Percentiles rank a stretch among this genome's conserved stretches.
These are phyloP conservation scores for Pseudohalonectria lignicola DNA, from an alignment of 2,329 filamentous ascomycete genomes.

Conservation along the genomic window DNA sequence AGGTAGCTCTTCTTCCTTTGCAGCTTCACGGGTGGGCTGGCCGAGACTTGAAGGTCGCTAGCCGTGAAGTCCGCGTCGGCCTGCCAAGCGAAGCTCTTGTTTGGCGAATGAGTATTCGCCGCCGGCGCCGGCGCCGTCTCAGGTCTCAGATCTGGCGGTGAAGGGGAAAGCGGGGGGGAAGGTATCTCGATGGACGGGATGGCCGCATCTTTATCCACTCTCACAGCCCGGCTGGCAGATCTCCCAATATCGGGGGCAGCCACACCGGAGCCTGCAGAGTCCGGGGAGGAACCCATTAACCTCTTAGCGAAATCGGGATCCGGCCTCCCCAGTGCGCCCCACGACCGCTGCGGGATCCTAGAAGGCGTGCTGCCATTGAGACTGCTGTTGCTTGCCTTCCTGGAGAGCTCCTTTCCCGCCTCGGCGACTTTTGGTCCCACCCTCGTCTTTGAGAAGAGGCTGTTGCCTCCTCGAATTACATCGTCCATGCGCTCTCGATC, in stretches of 20 bases:
- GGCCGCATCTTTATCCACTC: slow-evolving; percentile 7
- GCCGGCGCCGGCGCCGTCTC: too few species aligned
- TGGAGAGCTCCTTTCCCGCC: slow-evolving; percentile 17
- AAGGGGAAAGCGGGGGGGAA: too few species aligned
- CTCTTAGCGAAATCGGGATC: slow-evolving; percentile 9
- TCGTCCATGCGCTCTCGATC: slow-evolving; percentile 12
- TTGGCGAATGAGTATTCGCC: slow-evolving; percentile 25
- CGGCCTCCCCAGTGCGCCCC: slow-evolving; percentile 7
- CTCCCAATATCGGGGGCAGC: too few species aligned
- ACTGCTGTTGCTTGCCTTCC: slow-evolving; percentile 23
- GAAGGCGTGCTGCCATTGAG: too few species aligned
- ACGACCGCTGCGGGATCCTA: too few species aligned
- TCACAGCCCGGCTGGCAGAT: too few species aligned
- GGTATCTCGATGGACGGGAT: slow-evolving; percentile 21
- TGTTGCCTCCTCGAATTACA: slow-evolving; percentile 14
- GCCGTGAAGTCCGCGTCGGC: slow-evolving; percentile 48
- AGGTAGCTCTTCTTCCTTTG: slow-evolving; percentile 20
- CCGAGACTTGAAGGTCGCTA: slow-evolving; percentile 41
- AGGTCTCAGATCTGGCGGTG: too few species aligned
- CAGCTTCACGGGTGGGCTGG: slow-evolving; percentile 40
- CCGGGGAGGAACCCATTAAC: slow-evolving; percentile 7
- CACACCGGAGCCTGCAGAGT: too few species aligned
- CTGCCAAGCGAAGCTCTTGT: slow-evolving; percentile 44
- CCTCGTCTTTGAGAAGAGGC: slow-evolving; percentile 23
- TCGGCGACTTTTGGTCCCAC: slow-evolving; percentile 24